Evolutionary conservation across 2,329 filamentous ascomycete species (phyloP).

Genomic region (Talaromyces sp.): DNA sequence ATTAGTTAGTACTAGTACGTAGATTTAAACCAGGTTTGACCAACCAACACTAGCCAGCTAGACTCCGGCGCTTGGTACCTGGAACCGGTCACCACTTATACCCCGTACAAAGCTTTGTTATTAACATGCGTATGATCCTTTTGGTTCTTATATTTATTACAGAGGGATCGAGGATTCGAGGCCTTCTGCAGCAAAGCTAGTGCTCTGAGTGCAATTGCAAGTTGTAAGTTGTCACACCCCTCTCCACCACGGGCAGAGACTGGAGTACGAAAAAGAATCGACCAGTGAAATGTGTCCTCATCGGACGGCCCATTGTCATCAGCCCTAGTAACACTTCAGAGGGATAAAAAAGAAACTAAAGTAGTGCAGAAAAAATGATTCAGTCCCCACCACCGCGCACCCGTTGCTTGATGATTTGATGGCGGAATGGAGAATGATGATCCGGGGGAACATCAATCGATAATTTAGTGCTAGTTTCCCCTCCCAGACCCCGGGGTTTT

Average conservation of each 20-base stretch:
- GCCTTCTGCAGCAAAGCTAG: too few relatives aligned
- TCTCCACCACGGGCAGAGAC: not conserved
- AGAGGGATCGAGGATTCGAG: too few relatives aligned
- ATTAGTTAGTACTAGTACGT: not conserved
- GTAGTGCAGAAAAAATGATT: not conserved
- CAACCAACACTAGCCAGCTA: not conserved
- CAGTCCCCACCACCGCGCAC: not conserved
- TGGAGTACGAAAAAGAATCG: not conserved
- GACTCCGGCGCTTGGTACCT: not conserved
- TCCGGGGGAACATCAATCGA: not conserved
- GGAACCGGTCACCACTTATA: too few relatives aligned
- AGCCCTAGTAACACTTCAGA: not conserved
- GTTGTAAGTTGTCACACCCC: too few relatives aligned
- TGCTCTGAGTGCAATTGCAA: too few relatives aligned
- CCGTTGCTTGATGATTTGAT: not conserved
- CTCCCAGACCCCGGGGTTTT: not conserved
- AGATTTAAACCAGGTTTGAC: not conserved
- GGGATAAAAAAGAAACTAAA: not conserved
- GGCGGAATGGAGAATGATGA: not conserved
- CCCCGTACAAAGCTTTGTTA: too few relatives aligned
- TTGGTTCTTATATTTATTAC: not conserved
- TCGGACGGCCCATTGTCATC: too few relatives aligned
- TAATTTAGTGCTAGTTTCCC: not conserved
- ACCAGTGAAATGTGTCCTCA: not conserved
- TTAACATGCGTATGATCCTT: too few relatives aligned